phyloP scores from a whole-genome alignment of 2,329 filamentous ascomycete species.

The Reticulascus tulasneorum region DNA sequence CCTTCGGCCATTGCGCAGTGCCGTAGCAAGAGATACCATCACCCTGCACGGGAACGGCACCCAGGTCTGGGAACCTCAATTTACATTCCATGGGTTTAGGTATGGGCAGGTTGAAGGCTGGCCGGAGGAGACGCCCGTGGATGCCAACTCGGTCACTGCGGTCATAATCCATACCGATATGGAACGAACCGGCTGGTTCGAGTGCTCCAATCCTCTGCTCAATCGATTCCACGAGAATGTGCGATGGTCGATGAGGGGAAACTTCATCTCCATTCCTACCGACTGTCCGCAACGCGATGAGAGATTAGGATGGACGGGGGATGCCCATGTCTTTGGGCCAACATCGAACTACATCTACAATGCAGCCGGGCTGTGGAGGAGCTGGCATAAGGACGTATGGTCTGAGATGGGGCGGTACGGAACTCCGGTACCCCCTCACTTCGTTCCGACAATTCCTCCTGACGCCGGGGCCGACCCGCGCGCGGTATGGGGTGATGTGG shows the following conservation, averaged over 20 bases:
- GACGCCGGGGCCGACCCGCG: conserved; percentile 13
- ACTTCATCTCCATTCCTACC: conserved; percentile 11
- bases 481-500: conserved; percentile 11
- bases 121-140: not conserved
- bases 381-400: conserved; percentile 8
- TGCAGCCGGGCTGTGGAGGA: conserved; percentile 4
- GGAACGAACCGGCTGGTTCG: conserved; percentile 3
- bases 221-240: conserved; percentile 8
- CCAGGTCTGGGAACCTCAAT: conserved; percentile 36
- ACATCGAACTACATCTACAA: conserved; percentile 6
- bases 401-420: conserved; percentile 28
- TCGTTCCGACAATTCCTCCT: conserved; percentile 13
- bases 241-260: conserved; percentile 9
- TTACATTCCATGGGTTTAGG: conserved; percentile 49
- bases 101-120: conserved; percentile 42
- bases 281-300: conserved; percentile 14
- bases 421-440: conserved; percentile 24
- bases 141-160: conserved; percentile 1
- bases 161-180: conserved; percentile 11
- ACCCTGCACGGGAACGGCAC: conserved; percentile 19
- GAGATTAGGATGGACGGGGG: conserved; percentile 7
- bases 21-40: conserved; percentile 30
- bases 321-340: conserved; percentile 7
- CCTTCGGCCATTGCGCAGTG: conserved; percentile 30
- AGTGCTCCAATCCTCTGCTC: conserved; percentile 4